Conservation (phyloP, 2,329 filamentous ascomycete species). For the Blastomyces parvus region DNA sequence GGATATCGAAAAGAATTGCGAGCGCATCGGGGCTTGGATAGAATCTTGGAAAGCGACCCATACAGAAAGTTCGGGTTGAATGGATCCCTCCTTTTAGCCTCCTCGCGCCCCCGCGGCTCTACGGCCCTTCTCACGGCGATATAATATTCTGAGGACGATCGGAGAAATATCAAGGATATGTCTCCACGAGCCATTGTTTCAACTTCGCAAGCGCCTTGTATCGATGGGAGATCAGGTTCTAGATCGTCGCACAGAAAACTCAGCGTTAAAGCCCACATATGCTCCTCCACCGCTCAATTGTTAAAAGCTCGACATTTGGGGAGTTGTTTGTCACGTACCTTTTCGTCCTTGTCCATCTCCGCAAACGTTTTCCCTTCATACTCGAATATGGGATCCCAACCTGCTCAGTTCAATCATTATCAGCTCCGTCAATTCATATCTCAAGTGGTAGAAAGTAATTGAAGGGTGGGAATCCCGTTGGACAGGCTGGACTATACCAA, state of each 20-base stretch:
- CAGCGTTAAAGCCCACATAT: background rate
- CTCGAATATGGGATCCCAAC: slow-evolving; percentile 92
- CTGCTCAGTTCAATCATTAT: slow-evolving; percentile 43
- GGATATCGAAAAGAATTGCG: slow-evolving; percentile 82
- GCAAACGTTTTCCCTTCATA: slow-evolving; percentile 86
- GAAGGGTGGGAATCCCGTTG: background rate
- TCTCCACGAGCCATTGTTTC: slow-evolving; percentile 62
- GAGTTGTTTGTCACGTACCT: slow-evolving; percentile 48
- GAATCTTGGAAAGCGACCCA: slow-evolving; percentile 63
- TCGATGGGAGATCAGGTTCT: slow-evolving; percentile 87
- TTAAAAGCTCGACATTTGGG: background rate
- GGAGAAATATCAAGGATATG: slow-evolving; percentile 17
- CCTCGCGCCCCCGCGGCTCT: background rate
- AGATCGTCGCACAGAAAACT: slow-evolving; percentile 7
- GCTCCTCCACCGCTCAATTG: background rate
- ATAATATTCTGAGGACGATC: background rate
- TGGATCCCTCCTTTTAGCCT: background rate
- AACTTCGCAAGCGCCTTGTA: slow-evolving; percentile 79
- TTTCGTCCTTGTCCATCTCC: slow-evolving; percentile 87
- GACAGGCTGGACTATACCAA: slow-evolving; percentile 53
- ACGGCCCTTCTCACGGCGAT: slow-evolving; percentile 10
- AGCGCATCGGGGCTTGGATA: slow-evolving; percentile 73
- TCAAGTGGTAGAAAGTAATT: background rate
- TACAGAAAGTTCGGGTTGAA: slow-evolving; percentile 23
- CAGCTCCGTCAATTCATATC: slow-evolving; percentile 15